Base-by-base conservation (phyloP, 768 basidiomycete genomes). In the Suillus luteus region DNA sequence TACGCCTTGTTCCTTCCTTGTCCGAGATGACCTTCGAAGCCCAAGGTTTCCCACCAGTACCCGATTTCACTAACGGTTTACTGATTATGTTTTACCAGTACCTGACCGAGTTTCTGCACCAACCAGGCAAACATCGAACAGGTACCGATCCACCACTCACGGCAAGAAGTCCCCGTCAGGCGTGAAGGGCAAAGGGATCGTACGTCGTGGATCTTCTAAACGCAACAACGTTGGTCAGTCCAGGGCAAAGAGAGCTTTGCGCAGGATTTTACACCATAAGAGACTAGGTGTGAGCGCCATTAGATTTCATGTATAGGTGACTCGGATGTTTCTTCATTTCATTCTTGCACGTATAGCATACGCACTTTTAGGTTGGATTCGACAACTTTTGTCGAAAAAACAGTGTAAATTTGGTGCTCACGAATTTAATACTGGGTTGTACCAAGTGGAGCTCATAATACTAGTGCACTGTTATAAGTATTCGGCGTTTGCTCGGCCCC, bases 161-260 rank as follows among this genome's bases (percentile, higher is more conserved):
- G 35, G 37, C 60, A 74, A 71, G 38, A 62, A 58, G 8, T 55
- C 51, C 19, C 40, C 37, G 7, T 48, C 61, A 11, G 61, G 64
- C 3, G 48, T 60, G 31, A 35, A 59, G 12, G 43, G 55, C 38
- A 74, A 74, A 59, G 71, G 67, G 19, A 68, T 62, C 55, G 67
- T 67, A 66, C 67, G 74, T 12, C 71, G 66, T 54, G 63, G 66
- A 4, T 74, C 74, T 44, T 69, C 71, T 71, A 74, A 73, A 44
- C 72, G 67, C 15, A 65, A 65, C 46, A 69, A 67, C 61, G 8
- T 63, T 46, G 64, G 64, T 49, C 75, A 70, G 27, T 59, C 31
- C 1, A 70, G 51, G 63, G 60, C 60, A 12, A 72, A 52, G 55
- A 57, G 62, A 9, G 35, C 65, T 11, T 11, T 6, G 12, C 72